phyloP scores from a whole-genome alignment of 2,329 filamentous ascomycete genomes.

The Cladophialophora psammophila region DNA sequence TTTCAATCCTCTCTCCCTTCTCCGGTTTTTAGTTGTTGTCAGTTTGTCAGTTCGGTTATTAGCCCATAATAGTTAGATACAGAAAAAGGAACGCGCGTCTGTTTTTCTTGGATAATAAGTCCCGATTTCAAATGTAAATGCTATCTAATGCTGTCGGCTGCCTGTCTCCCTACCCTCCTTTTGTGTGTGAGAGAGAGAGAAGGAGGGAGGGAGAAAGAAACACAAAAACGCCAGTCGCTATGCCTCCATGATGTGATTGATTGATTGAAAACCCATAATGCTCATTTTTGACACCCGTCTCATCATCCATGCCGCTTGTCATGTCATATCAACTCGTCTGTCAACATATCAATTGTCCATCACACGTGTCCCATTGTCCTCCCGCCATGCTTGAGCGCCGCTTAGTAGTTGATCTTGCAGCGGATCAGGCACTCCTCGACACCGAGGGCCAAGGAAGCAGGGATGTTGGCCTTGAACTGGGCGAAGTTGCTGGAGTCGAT shows the following conservation, averaged over 20 bases:
- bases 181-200: too few relatives aligned
- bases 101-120: neutral
- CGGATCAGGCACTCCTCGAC: slow-evolving; percentile 39
- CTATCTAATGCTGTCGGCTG: neutral
- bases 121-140: neutral
- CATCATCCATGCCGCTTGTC: too few relatives aligned
- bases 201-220: neutral
- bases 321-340: too few relatives aligned
- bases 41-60: too few relatives aligned
- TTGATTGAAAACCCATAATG: neutral
- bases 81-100: too few relatives aligned
- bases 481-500: slow-evolving; percentile 39
- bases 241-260: neutral
- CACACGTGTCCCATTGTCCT: neutral
- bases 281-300: too few relatives aligned
- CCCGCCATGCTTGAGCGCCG: neutral
- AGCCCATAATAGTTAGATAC: too few relatives aligned
- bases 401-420: slow-evolving; percentile 38
- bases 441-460: slow-evolving; percentile 32
- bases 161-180: too few relatives aligned
- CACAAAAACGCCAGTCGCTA: neutral
- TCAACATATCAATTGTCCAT: too few relatives aligned
- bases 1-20: too few relatives aligned
- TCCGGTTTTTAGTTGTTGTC: too few relatives aligned
- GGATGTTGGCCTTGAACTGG: slow-evolving; percentile 38